Conservation (phyloP, 1,284 basidiomycete species). For the Puccinia polysora region DNA sequence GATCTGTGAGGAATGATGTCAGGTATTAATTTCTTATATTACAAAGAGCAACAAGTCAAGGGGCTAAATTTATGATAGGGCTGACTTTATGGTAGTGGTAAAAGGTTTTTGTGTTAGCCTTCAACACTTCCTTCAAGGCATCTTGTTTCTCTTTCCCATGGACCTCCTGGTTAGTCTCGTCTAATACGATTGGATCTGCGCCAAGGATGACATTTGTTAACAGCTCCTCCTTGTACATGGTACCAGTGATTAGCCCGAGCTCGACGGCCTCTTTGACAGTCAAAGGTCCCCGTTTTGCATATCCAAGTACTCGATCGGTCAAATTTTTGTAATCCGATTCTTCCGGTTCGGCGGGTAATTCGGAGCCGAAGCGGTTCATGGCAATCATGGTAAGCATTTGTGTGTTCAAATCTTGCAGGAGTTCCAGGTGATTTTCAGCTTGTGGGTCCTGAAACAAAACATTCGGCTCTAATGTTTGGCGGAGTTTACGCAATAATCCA, state of each 20-base stretch:
- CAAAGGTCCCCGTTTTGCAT: constrained; percentile 53
- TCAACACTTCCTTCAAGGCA: constrained; percentile 27
- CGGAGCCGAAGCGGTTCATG: constrained; percentile 47
- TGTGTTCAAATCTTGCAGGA: constrained; percentile 50
- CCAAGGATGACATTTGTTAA: constrained; percentile 46
- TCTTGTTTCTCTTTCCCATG: constrained; percentile 40
- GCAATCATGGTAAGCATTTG: constrained; percentile 50
- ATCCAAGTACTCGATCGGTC: constrained; percentile 49
- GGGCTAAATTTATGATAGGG: not conserved
- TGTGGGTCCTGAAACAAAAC: constrained; percentile 45
- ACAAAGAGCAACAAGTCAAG: constrained; percentile 22
- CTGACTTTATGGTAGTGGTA: constrained; percentile 49
- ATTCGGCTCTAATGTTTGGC: not conserved
- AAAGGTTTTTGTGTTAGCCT: constrained; percentile 46
- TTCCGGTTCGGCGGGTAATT: constrained; percentile 46
- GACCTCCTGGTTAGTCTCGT: constrained; percentile 47
- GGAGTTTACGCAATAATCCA: not conserved
- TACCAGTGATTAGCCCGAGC: constrained; percentile 53
- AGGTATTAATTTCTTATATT: no score
- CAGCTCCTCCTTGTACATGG: constrained; percentile 53
- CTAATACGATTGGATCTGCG: constrained; percentile 46
- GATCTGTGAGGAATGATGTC: constrained; percentile 46
- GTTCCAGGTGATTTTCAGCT: constrained; percentile 49
- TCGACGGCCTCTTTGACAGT: constrained; percentile 52
- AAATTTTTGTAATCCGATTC: constrained; percentile 45